Evolutionary conservation across 1,139 yeast genomes (phyloP).

Genomic region (Debaryomyces robertsiae): DNA sequence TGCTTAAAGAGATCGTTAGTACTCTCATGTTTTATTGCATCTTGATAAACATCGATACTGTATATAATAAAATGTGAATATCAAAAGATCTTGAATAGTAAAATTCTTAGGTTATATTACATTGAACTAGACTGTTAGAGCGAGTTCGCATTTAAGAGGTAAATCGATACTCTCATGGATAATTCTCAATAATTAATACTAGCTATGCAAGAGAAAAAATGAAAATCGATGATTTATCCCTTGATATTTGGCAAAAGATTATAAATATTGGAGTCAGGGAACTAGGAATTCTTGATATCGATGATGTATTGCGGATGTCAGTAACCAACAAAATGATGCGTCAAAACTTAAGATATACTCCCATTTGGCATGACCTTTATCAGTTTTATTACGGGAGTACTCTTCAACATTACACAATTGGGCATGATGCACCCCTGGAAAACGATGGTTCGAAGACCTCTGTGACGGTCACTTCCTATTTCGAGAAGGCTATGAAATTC

Average conservation of each 20-base stretch:
- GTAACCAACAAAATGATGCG: conserved; percentile 15
- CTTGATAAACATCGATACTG: neutral
- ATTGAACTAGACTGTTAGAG: no score
- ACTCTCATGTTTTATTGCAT: no score
- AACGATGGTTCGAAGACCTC: conserved; percentile 1
- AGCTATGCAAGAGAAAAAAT: conserved; percentile 5
- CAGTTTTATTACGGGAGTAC: conserved; percentile 16
- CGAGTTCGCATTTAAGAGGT: neutral
- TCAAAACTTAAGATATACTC: conserved; percentile 16
- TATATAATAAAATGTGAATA: conserved; percentile 1
- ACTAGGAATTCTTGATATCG: conserved; percentile 10
- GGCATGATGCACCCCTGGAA: conserved; percentile 8
- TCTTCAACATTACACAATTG: conserved; percentile 16
- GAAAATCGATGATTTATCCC: conserved; percentile 14
- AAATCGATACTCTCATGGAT: no score
- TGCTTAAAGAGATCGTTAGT: no score
- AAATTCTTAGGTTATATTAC: no score
- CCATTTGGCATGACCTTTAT: conserved; percentile 24
- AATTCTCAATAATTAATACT: no score
- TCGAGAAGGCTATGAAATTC: conserved; percentile 11
- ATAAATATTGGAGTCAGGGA: conserved; percentile 5
- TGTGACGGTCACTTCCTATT: conserved; percentile 7
- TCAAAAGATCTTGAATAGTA: no score
- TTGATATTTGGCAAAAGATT: conserved; percentile 24
- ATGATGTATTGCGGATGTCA: conserved; percentile 24